Base-by-base conservation (phyloP, 805 yeast genomes). In the Candida xiaguanensis region DNA sequence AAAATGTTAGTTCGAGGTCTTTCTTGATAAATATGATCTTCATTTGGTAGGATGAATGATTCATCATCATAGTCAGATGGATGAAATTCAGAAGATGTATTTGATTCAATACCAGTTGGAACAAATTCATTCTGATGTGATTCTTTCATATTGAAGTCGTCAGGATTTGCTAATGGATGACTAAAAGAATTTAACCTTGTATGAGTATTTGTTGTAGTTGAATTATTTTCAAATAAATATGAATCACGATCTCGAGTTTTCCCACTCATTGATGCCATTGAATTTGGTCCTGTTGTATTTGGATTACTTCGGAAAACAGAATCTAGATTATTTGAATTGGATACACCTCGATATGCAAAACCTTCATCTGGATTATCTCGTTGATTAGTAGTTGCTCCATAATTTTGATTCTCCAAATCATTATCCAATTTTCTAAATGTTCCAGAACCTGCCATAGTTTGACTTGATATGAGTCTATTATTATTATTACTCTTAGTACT, bases 311-410 rank as follows among this genome's bases (percentile, higher is more conserved):
- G 49, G 55, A 68, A 68, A 9, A 68, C 59, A 1, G 71, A 58
- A 37, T 67, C 73, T 24, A 68, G 55, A 45, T 68, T 68, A 45
- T 67, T 68, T 41, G 53, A 60, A 46, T 65, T 67, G 35, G 70
- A 57, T 16, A 68, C 71, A 5, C 74, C 74, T 34, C 74, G 60
- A 49, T 68, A 68, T 38, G 53, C 64, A 39, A 63, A 68, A 41
- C 64, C 74, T 16, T 56, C 61, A 32, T 49, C 48, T 15, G 45
- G 46, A 6, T 35, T 42, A 19, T 44, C 46, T 22, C 36, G 31
- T 4, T 27, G 18, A 11, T 34, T 33, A 39, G 35, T 12, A 1
- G 38, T 19, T 30, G 49, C 44, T 39, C 50, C 43, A 48, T 46
- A 44, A 31, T 48, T 50, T 20, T 49, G 40, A 40, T 58, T 63